These are phyloP conservation scores for Hanseniaspora pseudoguilliermondii DNA, from an alignment of 805 yeast genomes.

Conservation along the genomic window DNA sequence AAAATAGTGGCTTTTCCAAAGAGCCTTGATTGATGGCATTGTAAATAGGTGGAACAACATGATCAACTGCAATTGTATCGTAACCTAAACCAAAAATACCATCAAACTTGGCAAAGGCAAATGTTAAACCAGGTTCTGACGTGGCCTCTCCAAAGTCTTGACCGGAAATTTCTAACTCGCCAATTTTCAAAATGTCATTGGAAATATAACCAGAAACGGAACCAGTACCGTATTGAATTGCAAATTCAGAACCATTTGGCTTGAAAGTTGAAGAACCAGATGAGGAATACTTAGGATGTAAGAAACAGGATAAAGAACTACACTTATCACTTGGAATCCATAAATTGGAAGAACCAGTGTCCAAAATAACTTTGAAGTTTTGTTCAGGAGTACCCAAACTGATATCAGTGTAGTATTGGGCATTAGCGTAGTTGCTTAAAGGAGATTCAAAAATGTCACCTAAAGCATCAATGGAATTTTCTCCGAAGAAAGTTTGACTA, in stretches of 20 bases:
- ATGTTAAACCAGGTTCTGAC: conserved; percentile 91
- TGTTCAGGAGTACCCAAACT: conserved; percentile 88
- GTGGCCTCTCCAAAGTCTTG: conserved; percentile 98
- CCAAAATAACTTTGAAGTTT: conserved; percentile 82
- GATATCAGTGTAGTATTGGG: conserved; percentile 91
- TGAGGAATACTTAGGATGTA: conserved; percentile 85
- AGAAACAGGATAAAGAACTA: conserved; percentile 85
- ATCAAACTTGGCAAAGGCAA: conserved; percentile 97
- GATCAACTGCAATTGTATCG: conserved; percentile 77
- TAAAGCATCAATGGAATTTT: conserved; percentile 31
- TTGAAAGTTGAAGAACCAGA: conserved; percentile 68
- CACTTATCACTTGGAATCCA: conserved; percentile 93
- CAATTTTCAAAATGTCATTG: conserved; percentile 67
- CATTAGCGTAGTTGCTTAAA: conserved; percentile 83
- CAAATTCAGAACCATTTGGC: conserved; percentile 74
- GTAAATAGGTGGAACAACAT: conserved; percentile 86
- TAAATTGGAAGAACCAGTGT: conserved; percentile 91
- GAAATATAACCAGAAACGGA: conserved; percentile 85
- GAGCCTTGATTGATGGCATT: conserved; percentile 73
- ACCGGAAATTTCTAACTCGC: conserved; percentile 69
- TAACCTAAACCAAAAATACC: conserved; percentile 94
- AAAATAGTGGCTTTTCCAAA: conserved; percentile 72
- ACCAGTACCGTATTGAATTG: conserved; percentile 87
- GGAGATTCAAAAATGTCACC: conserved; percentile 43
- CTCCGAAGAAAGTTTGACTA: conserved; percentile 16